Evolutionary conservation across 2,329 filamentous ascomycete genomes (phyloP).

Genomic region (Xylaria hypoxylon): DNA sequence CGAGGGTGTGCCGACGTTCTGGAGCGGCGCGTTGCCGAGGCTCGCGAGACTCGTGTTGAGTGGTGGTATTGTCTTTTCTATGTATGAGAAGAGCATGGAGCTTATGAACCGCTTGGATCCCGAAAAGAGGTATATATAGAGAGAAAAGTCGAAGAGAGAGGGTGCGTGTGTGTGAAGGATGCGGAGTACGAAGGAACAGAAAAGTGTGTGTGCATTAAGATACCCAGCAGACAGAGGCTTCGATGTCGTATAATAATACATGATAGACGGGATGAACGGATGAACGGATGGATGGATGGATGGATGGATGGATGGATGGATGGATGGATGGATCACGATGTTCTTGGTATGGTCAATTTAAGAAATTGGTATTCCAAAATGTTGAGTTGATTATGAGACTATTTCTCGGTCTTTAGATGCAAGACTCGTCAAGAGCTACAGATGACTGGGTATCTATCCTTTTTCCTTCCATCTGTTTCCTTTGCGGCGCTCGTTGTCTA

Average conservation of each 20-base stretch:
- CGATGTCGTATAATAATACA: slow-evolving; percentile 20
- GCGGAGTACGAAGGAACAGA: not conserved
- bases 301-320: not conserved
- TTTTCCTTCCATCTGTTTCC: not conserved
- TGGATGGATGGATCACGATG: not conserved
- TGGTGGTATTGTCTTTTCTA: slow-evolving; percentile 97
- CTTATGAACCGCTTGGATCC: slow-evolving; percentile 84
- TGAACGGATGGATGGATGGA: not conserved
- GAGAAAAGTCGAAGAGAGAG: slow-evolving; percentile 40
- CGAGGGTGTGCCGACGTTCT: slow-evolving; percentile 90
- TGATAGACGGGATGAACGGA: slow-evolving; percentile 13
- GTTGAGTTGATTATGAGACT: not conserved
- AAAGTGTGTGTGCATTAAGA: slow-evolving; percentile 35
- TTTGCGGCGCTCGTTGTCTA: not conserved
- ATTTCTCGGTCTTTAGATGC: not conserved
- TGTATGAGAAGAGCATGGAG: slow-evolving; percentile 98
- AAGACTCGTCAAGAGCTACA: not conserved
- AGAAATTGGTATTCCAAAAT: not conserved
- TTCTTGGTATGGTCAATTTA: not conserved
- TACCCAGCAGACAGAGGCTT: slow-evolving; percentile 40
- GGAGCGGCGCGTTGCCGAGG: slow-evolving; percentile 91
- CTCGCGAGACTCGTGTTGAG: slow-evolving; percentile 87
- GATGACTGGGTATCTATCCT: slow-evolving; percentile 15
- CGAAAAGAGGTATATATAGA: slow-evolving; percentile 81
- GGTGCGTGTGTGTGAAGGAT: slow-evolving; percentile 70